These are phyloP conservation scores for Sphagnum magellanicum DNA, from an alignment of 228 moss, liverwort and hornwort species.

Conservation along the genomic window DNA sequence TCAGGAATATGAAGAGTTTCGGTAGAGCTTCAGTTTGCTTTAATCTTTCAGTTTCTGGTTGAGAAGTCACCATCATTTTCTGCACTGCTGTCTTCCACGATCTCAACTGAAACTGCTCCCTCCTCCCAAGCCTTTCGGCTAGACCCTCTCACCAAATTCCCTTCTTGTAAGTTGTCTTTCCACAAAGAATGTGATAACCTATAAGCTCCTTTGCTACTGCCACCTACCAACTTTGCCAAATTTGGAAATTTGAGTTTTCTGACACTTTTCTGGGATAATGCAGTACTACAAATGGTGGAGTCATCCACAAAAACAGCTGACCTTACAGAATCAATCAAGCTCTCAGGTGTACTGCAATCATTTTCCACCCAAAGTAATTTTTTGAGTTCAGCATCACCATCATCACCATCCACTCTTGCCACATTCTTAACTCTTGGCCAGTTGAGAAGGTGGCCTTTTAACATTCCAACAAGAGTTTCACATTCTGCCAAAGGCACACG, in stretches of 20 bases:
- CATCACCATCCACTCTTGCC: slow-evolving; percentile 65
- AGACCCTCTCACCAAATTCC: slow-evolving; percentile 6
- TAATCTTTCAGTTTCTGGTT: too few species aligned
- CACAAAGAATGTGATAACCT: slow-evolving; percentile 6
- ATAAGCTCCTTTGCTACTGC: slow-evolving; percentile 17
- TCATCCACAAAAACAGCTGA: slow-evolving; percentile 28
- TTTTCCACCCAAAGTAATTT: slow-evolving; percentile 27
- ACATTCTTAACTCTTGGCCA: slow-evolving; percentile 90
- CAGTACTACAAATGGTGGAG: background rate
- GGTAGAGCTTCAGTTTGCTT: too few species aligned
- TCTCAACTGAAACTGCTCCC: slow-evolving; percentile 40
- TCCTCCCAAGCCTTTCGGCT: slow-evolving; percentile 37
- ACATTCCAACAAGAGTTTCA: slow-evolving; percentile 25
- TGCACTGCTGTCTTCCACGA: too few species aligned
- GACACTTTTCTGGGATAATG: slow-evolving; percentile 1
- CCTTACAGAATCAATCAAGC: slow-evolving; percentile 33
- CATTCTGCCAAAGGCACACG: slow-evolving; percentile 57
- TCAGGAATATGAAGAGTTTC: too few species aligned
- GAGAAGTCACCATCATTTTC: too few species aligned
- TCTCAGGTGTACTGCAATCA: slow-evolving; percentile 12
- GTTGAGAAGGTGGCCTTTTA: slow-evolving; percentile 72
- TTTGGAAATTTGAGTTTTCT: slow-evolving; percentile 19
- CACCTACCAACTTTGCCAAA: slow-evolving; percentile 28
- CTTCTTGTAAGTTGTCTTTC: background rate
- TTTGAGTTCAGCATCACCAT: slow-evolving; percentile 46